These are phyloP conservation scores for Bimuria novae-zelandiae DNA, from an alignment of 2,329 filamentous ascomycete genomes.

Conservation along the genomic window DNA sequence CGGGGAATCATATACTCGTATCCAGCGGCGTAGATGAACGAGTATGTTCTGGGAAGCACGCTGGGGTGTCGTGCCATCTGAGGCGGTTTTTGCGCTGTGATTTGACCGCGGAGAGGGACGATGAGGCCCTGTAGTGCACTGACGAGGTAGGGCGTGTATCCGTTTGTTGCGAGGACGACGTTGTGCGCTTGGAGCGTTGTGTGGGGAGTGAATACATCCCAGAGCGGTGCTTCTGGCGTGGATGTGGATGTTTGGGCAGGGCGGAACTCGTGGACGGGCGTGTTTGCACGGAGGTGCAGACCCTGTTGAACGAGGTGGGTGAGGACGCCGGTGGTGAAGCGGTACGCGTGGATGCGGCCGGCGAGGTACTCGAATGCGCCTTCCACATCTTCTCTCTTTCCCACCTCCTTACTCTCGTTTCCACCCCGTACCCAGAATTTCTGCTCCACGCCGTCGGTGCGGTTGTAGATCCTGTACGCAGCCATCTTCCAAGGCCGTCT, in stretches of 20 bases:
- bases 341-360: slow-evolving; percentile 40
- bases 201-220: slow-evolving; percentile 24
- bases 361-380: slow-evolving; percentile 41
- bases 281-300: slow-evolving; percentile 35
- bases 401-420: slow-evolving; percentile 24
- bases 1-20: slow-evolving; percentile 72
- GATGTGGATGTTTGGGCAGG: neutral
- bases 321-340: slow-evolving; percentile 34
- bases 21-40: slow-evolving; percentile 63
- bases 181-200: slow-evolving; percentile 19
- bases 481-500: slow-evolving; percentile 29
- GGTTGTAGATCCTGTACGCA: slow-evolving; percentile 31
- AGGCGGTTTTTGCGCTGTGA: slow-evolving; percentile 45
- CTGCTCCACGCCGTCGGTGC: slow-evolving; percentile 13
- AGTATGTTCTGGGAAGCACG: slow-evolving; percentile 59
- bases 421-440: slow-evolving; percentile 23
- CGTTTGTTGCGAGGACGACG: slow-evolving; percentile 43
- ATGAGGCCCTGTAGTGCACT: slow-evolving; percentile 47
- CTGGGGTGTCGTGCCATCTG: slow-evolving; percentile 43
- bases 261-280: slow-evolving; percentile 29
- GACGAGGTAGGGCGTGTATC: slow-evolving; percentile 39
- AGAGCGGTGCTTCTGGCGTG: neutral
- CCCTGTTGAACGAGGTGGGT: slow-evolving; percentile 31
- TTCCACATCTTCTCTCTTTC: slow-evolving; percentile 23
- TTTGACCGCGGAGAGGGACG: slow-evolving; percentile 48